Conservation (phyloP, 768 basidiomycete species). For the Naganishia kalamii region DNA sequence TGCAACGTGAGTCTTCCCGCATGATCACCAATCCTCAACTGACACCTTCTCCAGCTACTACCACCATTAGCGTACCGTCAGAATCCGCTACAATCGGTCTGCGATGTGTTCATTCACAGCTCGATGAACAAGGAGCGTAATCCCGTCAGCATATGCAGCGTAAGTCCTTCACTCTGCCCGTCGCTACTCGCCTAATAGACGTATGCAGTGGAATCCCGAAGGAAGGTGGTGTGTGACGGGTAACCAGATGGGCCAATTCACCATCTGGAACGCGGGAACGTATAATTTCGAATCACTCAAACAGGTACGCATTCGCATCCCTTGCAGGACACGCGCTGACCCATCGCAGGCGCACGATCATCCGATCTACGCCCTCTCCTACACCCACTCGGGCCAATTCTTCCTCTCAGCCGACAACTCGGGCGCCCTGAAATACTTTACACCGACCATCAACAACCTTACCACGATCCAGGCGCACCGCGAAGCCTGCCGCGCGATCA, state of each 20-base stretch:
- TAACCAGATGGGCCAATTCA: constrained; percentile 94
- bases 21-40: constrained; percentile 31
- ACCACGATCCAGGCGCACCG: constrained; percentile 87
- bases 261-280: constrained; percentile 95
- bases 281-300: constrained; percentile 99
- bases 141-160: constrained; percentile 90
- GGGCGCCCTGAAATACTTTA: constrained; percentile 97
- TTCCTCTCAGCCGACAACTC: constrained; percentile 86
- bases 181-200: background rate
- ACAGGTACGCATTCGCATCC: constrained; percentile 50
- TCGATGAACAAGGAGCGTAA: constrained; percentile 98
- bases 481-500: constrained; percentile 87
- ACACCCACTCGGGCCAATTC: constrained; percentile 88
- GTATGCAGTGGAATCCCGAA: constrained; percentile 87
- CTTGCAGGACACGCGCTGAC: background rate
- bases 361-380: constrained; percentile 79
- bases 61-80: constrained; percentile 86
- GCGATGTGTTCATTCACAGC: constrained; percentile 95
- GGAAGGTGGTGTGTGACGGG: constrained; percentile 87
- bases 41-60: constrained; percentile 58
- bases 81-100: constrained; percentile 86
- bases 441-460: constrained; percentile 98
- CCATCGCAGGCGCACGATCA: constrained; percentile 70
- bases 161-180: constrained; percentile 50
- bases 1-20: constrained; percentile 55